A percentile compares a stretch with the other conserved stretches of the same genome.
Conservation (phyloP, 139 green algal genomes). For the Marvania coccoides region DNA sequence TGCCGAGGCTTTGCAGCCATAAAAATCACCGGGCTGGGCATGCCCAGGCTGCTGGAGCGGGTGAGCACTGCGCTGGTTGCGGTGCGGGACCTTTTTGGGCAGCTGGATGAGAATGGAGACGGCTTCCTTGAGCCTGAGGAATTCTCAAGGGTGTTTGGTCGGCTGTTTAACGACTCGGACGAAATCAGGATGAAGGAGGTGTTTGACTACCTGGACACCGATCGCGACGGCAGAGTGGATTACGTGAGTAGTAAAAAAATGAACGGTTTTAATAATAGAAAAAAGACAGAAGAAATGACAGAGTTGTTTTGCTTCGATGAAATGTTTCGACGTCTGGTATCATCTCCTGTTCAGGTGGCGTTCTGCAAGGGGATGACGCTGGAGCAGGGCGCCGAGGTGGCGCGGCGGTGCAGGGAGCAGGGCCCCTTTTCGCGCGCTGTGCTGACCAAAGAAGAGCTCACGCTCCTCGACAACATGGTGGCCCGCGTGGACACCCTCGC, state of each 20-base stretch:
- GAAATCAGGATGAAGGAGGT: slow-evolving; percentile 17
- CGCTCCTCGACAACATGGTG: slow-evolving; percentile 60
- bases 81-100: slow-evolving; percentile 54
- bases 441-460: slow-evolving; percentile 53
- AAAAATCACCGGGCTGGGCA: slow-evolving; percentile 82
- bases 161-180: slow-evolving; percentile 31
- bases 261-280: background rate
- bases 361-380: slow-evolving; percentile 3
- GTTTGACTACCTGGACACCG: slow-evolving; percentile 34
- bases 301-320: no score
- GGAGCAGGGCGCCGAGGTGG: slow-evolving; percentile 27
- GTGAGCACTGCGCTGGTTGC: slow-evolving; percentile 40
- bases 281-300: no score
- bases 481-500: slow-evolving; percentile 46
- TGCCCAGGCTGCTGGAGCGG: slow-evolving; percentile 68
- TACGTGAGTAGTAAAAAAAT: background rate
- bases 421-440: slow-evolving; percentile 35
- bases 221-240: slow-evolving; percentile 6
- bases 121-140: slow-evolving; percentile 31
- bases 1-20: slow-evolving; percentile 65
- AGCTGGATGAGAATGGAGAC: slow-evolving; percentile 59
- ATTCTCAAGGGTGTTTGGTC: slow-evolving; percentile 35
- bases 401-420: slow-evolving; percentile 31
- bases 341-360: background rate
- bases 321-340: no score